Percentiles rank a stretch among this genome's conserved stretches.
Evolutionary conservation across 768 basidiomycete species (phyloP).

Genomic region (Paxillus rubicundulus): DNA sequence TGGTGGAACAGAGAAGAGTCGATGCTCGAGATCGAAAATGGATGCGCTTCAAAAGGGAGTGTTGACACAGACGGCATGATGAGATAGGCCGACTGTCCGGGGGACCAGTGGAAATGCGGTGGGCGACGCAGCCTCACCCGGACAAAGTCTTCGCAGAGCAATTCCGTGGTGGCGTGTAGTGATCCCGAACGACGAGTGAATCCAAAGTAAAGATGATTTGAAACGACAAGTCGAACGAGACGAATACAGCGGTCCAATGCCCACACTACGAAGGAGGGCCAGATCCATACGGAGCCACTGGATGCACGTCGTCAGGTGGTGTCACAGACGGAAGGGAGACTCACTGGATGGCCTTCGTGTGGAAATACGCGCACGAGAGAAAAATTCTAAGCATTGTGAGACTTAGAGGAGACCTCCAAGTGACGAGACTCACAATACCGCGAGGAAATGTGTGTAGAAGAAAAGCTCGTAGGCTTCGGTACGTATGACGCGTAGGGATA

Average conservation of each 20-base stretch:
- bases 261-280: conserved; percentile 32
- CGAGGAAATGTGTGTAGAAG: conserved; percentile 44
- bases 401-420: not conserved
- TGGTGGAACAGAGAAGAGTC: conserved; percentile 14
- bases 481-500: conserved; percentile 52
- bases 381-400: conserved; percentile 26
- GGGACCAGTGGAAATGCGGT: conserved; percentile 47
- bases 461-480: conserved; percentile 51
- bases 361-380: conserved; percentile 42
- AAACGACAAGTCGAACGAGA: conserved; percentile 40
- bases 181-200: conserved; percentile 22
- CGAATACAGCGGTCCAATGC: conserved; percentile 51
- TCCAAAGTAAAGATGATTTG: conserved; percentile 42
- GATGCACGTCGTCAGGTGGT: not conserved
- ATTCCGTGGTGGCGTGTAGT: conserved; percentile 40
- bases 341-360: conserved; percentile 27
- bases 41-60: conserved; percentile 53
- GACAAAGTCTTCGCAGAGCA: conserved; percentile 45
- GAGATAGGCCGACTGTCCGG: conserved; percentile 56
- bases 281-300: conserved; percentile 27
- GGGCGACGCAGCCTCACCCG: conserved; percentile 46
- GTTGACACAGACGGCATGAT: conserved; percentile 45
- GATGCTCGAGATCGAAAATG: conserved; percentile 58
- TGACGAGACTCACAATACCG: conserved; percentile 37
- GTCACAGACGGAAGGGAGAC: not conserved